Percentiles rank a stretch among this genome's conserved stretches.
phyloP scores from a whole-genome alignment of 2,329 filamentous ascomycete species.

The Epicoccum sorghinum region DNA sequence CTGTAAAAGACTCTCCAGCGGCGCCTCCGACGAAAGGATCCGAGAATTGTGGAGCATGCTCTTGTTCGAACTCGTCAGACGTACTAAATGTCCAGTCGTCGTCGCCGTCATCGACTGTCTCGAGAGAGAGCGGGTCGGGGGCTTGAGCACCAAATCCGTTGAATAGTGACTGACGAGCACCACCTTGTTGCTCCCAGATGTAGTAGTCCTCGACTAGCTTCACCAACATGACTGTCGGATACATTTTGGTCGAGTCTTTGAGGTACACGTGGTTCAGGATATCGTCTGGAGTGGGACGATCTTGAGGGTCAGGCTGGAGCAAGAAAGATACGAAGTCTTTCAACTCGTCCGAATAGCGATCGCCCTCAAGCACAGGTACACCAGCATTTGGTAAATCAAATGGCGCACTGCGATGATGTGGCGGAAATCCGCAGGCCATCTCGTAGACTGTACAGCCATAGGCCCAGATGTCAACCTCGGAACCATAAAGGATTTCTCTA shows the following conservation, averaged over 20 bases:
- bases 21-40: slow-evolving; percentile 52
- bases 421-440: slow-evolving; percentile 78
- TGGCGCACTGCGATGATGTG: slow-evolving; percentile 60
- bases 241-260: slow-evolving; percentile 63
- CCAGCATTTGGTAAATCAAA: slow-evolving; percentile 50
- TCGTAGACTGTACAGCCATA: slow-evolving; percentile 83
- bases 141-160: slow-evolving; percentile 64
- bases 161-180: slow-evolving; percentile 70
- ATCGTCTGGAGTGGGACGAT: slow-evolving; percentile 71
- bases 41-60: slow-evolving; percentile 49
- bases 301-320: slow-evolving; percentile 69
- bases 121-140: slow-evolving; percentile 56
- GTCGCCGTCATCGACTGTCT: slow-evolving; percentile 51
- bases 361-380: slow-evolving; percentile 72
- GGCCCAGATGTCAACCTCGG: slow-evolving; percentile 76
- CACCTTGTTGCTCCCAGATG: slow-evolving; percentile 76
- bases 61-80: slow-evolving; percentile 63
- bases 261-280: slow-evolving; percentile 75
- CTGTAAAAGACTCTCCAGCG: slow-evolving; percentile 33
- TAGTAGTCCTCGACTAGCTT: slow-evolving; percentile 74
- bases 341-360: slow-evolving; percentile 71
- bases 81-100: slow-evolving; percentile 71
- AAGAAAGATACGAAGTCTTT: slow-evolving; percentile 76
- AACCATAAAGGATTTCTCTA: slow-evolving; percentile 59
- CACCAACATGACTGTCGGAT: slow-evolving; percentile 68